A percentile compares a stretch with the other conserved stretches of the same genome.
Evolutionary conservation across 495 filamentous ascomycete species (phyloP).

Genomic region (Talaromyces nanjingensis): DNA sequence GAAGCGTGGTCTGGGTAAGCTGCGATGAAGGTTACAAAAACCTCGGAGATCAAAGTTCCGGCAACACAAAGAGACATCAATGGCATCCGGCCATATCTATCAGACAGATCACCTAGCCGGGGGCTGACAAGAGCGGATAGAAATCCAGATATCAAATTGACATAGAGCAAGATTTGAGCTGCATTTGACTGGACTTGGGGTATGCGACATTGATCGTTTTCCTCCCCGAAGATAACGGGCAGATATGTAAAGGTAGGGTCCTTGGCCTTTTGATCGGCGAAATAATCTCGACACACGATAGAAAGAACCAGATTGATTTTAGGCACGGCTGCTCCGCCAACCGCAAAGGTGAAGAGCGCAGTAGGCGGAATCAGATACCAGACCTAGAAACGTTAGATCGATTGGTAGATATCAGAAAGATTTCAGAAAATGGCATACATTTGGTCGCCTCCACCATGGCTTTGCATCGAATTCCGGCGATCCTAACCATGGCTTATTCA

Average conservation of each 20-base stretch:
- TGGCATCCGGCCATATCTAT: constrained; percentile 74
- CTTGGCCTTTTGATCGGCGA: constrained; percentile 47
- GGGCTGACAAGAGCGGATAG: constrained; percentile 72
- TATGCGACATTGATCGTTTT: constrained; percentile 67
- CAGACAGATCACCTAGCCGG: constrained; percentile 76
- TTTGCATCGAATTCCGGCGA: constrained; percentile 54
- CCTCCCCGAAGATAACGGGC: constrained; percentile 57
- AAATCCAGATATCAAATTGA: constrained; percentile 62
- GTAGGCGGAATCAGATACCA: constrained; percentile 79
- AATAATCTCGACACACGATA: constrained; percentile 75
- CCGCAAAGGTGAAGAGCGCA: constrained; percentile 69
- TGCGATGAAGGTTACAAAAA: constrained; percentile 68
- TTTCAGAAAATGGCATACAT: constrained; percentile 4
- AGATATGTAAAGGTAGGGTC: constrained; percentile 55
- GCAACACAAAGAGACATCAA: constrained; percentile 61
- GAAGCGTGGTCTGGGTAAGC: constrained; percentile 63
- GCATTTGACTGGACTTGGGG: constrained; percentile 68
- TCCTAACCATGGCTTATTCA: constrained; percentile 31
- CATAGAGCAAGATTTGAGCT: constrained; percentile 67
- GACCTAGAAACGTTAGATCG: constrained; percentile 45
- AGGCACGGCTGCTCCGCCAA: constrained; percentile 74
- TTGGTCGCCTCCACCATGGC: constrained; percentile 63
- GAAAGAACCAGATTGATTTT: constrained; percentile 73
- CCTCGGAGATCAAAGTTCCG: constrained; percentile 62
- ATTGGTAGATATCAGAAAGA: background rate